Conservation (phyloP, 108 stramenopile species). For the Nannochloropsis granulata region DNA sequence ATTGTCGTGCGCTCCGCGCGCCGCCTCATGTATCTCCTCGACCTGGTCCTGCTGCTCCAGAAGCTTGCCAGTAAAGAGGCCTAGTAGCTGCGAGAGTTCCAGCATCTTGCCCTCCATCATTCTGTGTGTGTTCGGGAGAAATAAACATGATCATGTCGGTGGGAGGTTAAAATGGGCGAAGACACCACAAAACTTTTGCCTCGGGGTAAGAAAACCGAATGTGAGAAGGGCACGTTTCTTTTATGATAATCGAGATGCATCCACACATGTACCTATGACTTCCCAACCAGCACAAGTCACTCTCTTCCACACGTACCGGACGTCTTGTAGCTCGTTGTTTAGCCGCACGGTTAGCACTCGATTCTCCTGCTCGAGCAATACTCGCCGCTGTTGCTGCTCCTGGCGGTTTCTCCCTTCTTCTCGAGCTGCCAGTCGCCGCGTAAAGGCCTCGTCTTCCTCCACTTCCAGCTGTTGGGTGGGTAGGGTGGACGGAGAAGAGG, state of each 20-base stretch:
- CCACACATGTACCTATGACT: too few species aligned
- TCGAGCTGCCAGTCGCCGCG: not conserved
- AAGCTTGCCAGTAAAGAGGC: not conserved
- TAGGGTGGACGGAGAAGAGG: not conserved
- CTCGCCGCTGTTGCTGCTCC: not conserved
- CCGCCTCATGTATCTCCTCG: not conserved
- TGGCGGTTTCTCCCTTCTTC: not conserved
- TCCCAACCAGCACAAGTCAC: too few species aligned
- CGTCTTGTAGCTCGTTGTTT: not conserved
- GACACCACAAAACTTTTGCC: too few species aligned
- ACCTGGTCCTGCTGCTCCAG: not conserved
- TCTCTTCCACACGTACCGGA: not conserved
- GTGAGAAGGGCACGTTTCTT: too few species aligned
- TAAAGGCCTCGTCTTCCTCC: not conserved
- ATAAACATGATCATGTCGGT: not conserved
- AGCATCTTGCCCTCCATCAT: not conserved
- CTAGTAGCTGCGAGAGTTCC: not conserved
- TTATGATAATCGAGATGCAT: too few species aligned
- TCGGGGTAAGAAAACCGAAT: too few species aligned
- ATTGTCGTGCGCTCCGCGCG: not conserved
- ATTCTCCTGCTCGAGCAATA: not conserved
- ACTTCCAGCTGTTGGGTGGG: not conserved
- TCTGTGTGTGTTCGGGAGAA: not conserved
- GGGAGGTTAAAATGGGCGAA: not conserved
- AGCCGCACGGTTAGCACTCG: not conserved